Evolutionary conservation across 192 early-diverging fungal species (phyloP), one percentile per base, ranked within the genome.

Genomic region (Coemansia furcata): DNA sequence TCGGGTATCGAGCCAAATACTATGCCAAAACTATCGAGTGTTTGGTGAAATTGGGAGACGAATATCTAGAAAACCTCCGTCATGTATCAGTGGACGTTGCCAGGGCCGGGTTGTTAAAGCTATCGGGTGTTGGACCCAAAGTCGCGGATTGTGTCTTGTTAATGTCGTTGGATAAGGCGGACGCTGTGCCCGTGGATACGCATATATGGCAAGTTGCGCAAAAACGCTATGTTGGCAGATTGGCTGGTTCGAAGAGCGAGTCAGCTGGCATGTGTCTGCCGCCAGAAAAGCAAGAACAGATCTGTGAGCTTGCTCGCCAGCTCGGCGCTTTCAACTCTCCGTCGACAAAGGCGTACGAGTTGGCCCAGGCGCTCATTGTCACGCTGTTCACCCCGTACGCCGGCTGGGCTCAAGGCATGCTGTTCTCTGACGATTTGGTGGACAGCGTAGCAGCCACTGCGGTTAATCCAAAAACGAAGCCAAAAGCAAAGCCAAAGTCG

Each of bases 81-180:
- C 59, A 70, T 0, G 19, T 71, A 29, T 36, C 76, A 2, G 90
- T 94, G 60, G 87, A 86, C 43, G 85, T 86, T 3, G 85, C 86
- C n/a, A 70, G 43, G 1, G 23, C 37, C 23, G 82, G 85, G 30
- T 72, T 98, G 32, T 60, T 95, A 63, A 76, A 89, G 44, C 76
- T 98, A 6, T 72, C 86, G 47, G 95, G 95, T 1, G 90, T 94
- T 2, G 97, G 97, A 1, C 96, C 95, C 3, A 99, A 99, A 76
- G 95, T 99, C 7, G 97, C 97, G 0, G 97, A 99, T 74, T 99
- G 97, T 67, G 87, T 99, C 65, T 89, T 90, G 55, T 83, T 99
- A 44, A 94, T 95, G 92, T 89, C 91, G 5, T 78, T 99, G 49
- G 94, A 97, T 79, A 95, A 96, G 59, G 67, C 71, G 0, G 85